Base-by-base conservation (phyloP, 2,329 filamentous ascomycete species). In the Pseudogymnoascus sp. region DNA sequence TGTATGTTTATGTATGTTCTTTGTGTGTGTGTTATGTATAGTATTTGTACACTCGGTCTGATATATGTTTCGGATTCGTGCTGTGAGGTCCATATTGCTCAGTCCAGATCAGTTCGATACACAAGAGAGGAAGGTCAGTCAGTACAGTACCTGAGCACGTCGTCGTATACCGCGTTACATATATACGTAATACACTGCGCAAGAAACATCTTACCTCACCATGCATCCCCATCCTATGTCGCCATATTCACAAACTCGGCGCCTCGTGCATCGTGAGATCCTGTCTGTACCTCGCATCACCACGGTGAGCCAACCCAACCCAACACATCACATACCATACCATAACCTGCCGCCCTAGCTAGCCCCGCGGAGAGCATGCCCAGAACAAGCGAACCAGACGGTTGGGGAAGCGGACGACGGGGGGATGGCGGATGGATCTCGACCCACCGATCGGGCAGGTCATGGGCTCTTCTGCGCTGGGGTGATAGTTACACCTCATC, bases 381-480 rank as follows among this genome's bases (percentile, higher is more conserved):
- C n/a, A 23, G 18, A 21, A 10, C 45, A 31, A 29, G 45, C 14
- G 45, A 51, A 16, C 45, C 45, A 16, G 6, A 51, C 45, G 45
- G 6, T 16, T 29, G 45, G 45, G 42, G 42, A 45, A 11, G 18
- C 40, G 40, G 40, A 45, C n/a, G 29, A 26, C 4, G 37, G n/a
- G 10, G 40, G 39, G 40, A n/a, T n/a, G n/a, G n/a, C n/a, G n/a
- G n/a, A n/a, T n/a, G 42, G 12, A 51, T 51, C 45, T n/a, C 23
- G 45, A 29, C 45, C 45, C 45, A 51, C 45, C 45, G 45, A 51
- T 51, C 45, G 45, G 45, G 45, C 45, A 51, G 45, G 45, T 51
- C 45, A 51, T 31, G 45, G 23, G 45, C 23, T 59, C 31, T 12
- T 12, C 10, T 31, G 29, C 8, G 29, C 29, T 31, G 29, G 29